Evolutionary conservation across 805 yeast genomes (phyloP), one percentile per base, ranked within the genome.

Genomic region (Barnettozyma populi): DNA sequence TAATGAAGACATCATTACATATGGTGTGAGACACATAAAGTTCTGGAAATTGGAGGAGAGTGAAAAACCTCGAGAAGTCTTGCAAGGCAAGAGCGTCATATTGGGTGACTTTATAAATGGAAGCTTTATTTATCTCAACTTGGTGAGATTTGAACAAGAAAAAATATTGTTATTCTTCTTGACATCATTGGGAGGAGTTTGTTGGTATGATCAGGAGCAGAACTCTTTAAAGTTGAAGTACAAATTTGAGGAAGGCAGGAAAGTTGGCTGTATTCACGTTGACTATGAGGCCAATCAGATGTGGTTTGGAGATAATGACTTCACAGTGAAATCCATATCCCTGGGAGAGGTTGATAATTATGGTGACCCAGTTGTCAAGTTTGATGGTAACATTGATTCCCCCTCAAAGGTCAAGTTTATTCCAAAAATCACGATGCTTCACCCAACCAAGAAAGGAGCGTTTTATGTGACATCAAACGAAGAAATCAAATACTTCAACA

Each of bases 21-120:
- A 73, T 41, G 92, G 92, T 0, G 64, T 79, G 13, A 70, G 90
- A 27, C 76, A 80, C 50, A 65, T 84, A 16, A 79, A 83, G 46
- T 63, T 80, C 0, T 85, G 92, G 92, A 73, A 68, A 52, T 64
- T 75, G 35, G 71, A 67, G 31, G 64, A 51, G 34, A 56, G 59
- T 14, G 47, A 55, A 34, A 57, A 57, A 27, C 47, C 56, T 3
- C 41, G 49, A n/a, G 43, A 42, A n/a, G 65, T 70, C 8, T 63
- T 85, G 8, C 70, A 70, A 41, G 90, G 90, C 0, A 72, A 83
- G 46, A 84, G 78, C 54, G 79, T 78, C 1, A 65, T 83, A 0
- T 63, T 84, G 39, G 83, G 82, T 2, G 61, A 61, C 7, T 69
- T 68, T 34, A 63, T 79, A 14, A 72, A 74, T 48, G 68, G 73